A percentile compares a stretch with the other conserved stretches of the same genome.
Conservation (phyloP, 2,329 filamentous ascomycete genomes). For the Mollisia scopiformis region DNA sequence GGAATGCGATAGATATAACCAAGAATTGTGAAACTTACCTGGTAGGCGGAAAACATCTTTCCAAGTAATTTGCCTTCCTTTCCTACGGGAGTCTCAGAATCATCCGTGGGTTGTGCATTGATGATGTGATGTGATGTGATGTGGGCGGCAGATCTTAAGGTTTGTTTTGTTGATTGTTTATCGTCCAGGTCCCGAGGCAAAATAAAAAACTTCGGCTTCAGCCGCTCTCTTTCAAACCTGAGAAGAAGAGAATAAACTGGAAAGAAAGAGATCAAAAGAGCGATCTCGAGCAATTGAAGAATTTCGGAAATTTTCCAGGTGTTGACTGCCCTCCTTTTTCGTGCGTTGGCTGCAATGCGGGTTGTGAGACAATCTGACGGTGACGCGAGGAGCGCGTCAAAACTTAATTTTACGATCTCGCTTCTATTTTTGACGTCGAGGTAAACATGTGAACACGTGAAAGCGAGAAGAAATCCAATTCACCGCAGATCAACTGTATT, state of each 20-base stretch:
- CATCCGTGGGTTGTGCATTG: conserved; percentile 5
- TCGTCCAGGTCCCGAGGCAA: not conserved
- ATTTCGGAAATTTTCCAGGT: not conserved
- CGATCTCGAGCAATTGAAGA: not conserved
- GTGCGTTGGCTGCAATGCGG: not conserved
- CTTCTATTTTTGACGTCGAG: too few relatives aligned
- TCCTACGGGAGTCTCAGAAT: conserved; percentile 2
- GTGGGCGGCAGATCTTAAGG: not conserved
- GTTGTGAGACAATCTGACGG: conserved; percentile 5
- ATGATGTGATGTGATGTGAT: not conserved
- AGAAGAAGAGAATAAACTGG: not conserved
- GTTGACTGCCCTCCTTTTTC: conserved; percentile 1
- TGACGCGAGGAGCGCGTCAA: not conserved
- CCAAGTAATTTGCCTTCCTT: not conserved
- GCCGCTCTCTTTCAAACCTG: not conserved
- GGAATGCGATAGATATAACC: not conserved
- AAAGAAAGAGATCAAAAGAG: not conserved
- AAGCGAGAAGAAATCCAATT: not conserved
- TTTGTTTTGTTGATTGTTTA: not conserved
- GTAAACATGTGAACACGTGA: not conserved
- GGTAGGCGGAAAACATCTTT: conserved; percentile 11
- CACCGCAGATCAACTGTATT: too few relatives aligned
- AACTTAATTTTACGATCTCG: not conserved
- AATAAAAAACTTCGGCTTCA: not conserved
- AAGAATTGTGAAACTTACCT: conserved; percentile 15